Percentiles rank a stretch among this genome's conserved stretches.
phyloP scores from a whole-genome alignment of 2,329 filamentous ascomycete species.

The Trichoderma asperellum region DNA sequence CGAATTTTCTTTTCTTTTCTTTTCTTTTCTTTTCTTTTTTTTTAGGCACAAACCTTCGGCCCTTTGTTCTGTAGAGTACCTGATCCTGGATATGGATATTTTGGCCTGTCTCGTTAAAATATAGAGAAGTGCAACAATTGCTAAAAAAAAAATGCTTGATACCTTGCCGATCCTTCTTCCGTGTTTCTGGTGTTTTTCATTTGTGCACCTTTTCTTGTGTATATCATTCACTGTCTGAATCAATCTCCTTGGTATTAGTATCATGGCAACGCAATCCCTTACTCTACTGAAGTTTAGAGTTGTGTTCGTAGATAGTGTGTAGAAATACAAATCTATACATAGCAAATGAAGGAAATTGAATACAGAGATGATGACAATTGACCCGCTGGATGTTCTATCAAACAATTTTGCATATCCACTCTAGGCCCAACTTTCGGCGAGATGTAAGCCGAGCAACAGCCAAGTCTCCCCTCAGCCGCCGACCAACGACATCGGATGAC shows the following conservation, averaged over 20 bases:
- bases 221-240: neutral
- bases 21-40: neutral
- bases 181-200: neutral
- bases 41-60: neutral
- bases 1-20: conserved; percentile 23
- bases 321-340: neutral
- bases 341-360: neutral
- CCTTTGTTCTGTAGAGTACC: neutral
- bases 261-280: neutral
- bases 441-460: neutral
- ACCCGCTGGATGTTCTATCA: no score
- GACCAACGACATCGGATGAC: neutral
- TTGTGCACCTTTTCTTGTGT: neutral
- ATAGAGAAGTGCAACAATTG: neutral
- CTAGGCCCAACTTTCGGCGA: neutral
- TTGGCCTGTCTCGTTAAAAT: neutral
- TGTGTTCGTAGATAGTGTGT: neutral
- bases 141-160: neutral
- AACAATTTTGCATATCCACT: neutral
- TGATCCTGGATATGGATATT: neutral
- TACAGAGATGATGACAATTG: neutral
- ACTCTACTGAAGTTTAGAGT: neutral
- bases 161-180: neutral
- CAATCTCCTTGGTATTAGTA: neutral
- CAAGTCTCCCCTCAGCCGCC: neutral